Conservation (phyloP, 805 yeast species). For the Ogataea naganishii region DNA sequence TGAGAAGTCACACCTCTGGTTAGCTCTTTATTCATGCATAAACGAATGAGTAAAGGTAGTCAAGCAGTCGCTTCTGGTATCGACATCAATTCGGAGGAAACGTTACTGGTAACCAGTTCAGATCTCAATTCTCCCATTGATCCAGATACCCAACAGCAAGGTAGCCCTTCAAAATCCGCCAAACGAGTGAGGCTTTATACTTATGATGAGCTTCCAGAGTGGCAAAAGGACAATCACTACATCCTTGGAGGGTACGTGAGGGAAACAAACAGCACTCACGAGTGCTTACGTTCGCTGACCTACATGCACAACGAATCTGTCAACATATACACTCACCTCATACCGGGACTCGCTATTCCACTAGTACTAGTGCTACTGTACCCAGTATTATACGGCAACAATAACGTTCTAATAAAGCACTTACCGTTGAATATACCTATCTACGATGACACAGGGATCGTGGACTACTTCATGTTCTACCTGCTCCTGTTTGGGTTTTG, state of each 20-base stretch:
- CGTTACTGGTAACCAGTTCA: too few species aligned
- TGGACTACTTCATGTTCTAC: conserved; percentile 31
- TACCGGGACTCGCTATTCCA: conserved; percentile 33
- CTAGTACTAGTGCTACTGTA: conserved; percentile 7
- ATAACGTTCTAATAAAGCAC: conserved; percentile 9
- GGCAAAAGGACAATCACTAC: conserved; percentile 52
- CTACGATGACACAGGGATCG: conserved; percentile 15
- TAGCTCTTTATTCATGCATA: too few species aligned
- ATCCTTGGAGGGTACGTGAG: conserved; percentile 42
- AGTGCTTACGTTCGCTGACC: conserved; percentile 31
- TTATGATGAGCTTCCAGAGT: conserved; percentile 38
- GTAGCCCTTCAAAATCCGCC: too few species aligned
- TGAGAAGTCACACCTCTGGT: too few species aligned
- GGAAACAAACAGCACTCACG: conserved; percentile 31
- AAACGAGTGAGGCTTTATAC: conserved; percentile 8
- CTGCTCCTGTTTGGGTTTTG: conserved; percentile 38
- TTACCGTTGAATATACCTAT: conserved; percentile 20
- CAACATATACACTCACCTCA: conserved; percentile 41
- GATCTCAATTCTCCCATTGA: too few species aligned
- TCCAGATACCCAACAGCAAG: too few species aligned
- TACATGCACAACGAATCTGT: conserved; percentile 46
- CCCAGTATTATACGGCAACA: conserved; percentile 15
- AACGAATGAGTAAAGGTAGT: too few species aligned
- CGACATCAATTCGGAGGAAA: too few species aligned
- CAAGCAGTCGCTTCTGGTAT: too few species aligned